These are phyloP conservation scores for Volvox carteri DNA, from an alignment of 163 green algal species.

Conservation along the genomic window DNA sequence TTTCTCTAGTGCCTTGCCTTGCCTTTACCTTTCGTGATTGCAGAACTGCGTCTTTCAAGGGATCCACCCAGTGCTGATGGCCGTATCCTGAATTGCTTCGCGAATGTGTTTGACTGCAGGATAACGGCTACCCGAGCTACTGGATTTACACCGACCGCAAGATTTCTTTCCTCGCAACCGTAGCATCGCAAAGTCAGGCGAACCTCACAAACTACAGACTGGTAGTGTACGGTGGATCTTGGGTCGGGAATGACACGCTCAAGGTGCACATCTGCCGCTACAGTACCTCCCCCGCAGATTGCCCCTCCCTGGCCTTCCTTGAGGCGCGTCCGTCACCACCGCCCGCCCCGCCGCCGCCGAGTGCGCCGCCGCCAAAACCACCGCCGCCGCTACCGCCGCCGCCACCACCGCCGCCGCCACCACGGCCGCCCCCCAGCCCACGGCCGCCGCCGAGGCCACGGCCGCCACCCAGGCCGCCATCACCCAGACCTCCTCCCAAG, in stretches of 20 bases:
- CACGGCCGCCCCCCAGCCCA: neutral
- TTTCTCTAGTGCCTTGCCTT: neutral
- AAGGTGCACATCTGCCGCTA: conserved; percentile 39
- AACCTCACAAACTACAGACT: neutral
- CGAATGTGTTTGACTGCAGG: neutral
- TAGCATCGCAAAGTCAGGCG: too few relatives aligned
- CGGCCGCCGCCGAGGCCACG: neutral
- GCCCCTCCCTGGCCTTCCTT: neutral
- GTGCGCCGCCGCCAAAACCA: neutral
- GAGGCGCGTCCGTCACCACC: neutral
- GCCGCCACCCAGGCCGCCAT: neutral
- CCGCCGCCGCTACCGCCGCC: neutral
- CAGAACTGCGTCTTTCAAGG: neutral
- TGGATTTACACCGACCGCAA: neutral
- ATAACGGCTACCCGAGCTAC: neutral
- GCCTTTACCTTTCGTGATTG: neutral
- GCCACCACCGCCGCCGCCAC: neutral
- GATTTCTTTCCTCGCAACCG: neutral
- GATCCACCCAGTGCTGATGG: neutral
- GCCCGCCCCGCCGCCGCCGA: neutral
- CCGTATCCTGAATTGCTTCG: neutral
- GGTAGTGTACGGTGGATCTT: conserved; percentile 17
- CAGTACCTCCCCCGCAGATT: neutral
- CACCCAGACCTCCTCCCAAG: neutral
- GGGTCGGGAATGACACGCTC: conserved; percentile 5